phyloP scores from a whole-genome alignment of 1,284 basidiomycete genomes.

The Ustilago xerochloae region DNA sequence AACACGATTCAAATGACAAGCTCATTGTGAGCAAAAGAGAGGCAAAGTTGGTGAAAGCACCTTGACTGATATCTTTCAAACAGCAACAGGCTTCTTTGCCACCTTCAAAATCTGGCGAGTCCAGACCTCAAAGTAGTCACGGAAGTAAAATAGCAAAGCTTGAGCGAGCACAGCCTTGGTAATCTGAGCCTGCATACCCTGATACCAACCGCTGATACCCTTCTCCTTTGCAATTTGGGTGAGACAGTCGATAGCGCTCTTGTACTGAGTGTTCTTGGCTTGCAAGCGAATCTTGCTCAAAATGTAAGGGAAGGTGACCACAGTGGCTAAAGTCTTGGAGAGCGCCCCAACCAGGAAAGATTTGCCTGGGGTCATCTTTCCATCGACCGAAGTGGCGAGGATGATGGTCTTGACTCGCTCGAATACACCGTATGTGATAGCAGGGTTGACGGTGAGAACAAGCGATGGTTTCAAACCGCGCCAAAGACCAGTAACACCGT shows the following conservation, averaged over 20 bases:
- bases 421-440: slow-evolving; percentile 96
- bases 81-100: slow-evolving; percentile 33
- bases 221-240: slow-evolving; percentile 76
- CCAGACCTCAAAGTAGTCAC: slow-evolving; percentile 68
- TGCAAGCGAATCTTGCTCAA: slow-evolving; percentile 98
- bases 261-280: slow-evolving; percentile 74
- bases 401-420: slow-evolving; percentile 80
- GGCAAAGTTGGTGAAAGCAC: not conserved
- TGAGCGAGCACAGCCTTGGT: slow-evolving; percentile 87
- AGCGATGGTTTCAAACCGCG: slow-evolving; percentile 90
- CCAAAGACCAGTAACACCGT: slow-evolving; percentile 92
- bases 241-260: slow-evolving; percentile 82
- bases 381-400: slow-evolving; percentile 72
- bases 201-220: slow-evolving; percentile 83
- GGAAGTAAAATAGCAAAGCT: slow-evolving; percentile 70
- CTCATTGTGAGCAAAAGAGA: not conserved
- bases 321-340: slow-evolving; percentile 93
- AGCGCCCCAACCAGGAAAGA: slow-evolving; percentile 89
- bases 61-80: not conserved
- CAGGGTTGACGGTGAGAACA: slow-evolving; percentile 91
- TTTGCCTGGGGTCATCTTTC: slow-evolving; percentile 81
- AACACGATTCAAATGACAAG: not conserved
- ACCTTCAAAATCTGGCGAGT: slow-evolving; percentile 59
- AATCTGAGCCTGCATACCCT: slow-evolving; percentile 91
- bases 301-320: slow-evolving; percentile 72